These are phyloP conservation scores for Nematocida major DNA, from an alignment of 371 early-diverging fungal genomes.

Conservation along the genomic window DNA sequence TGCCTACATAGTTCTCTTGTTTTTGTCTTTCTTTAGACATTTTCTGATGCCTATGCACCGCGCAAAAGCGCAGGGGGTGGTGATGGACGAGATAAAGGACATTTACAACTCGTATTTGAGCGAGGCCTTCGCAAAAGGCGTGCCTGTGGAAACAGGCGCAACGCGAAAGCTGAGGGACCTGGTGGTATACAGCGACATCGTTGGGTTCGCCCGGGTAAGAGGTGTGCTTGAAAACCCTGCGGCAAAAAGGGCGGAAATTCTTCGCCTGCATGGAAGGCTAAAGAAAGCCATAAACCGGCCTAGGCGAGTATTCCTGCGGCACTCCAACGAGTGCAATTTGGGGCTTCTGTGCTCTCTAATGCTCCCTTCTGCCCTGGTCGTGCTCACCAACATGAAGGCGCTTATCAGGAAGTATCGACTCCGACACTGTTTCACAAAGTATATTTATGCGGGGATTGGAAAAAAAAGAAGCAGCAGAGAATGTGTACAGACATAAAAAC, in stretches of 20 bases:
- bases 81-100: not conserved
- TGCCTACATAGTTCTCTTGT: not conserved
- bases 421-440: slow-evolving; percentile 40
- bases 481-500: no score
- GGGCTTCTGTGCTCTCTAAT: slow-evolving; percentile 25
- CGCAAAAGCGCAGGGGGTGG: not conserved
- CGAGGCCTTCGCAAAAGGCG: not conserved
- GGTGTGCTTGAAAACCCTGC: not conserved
- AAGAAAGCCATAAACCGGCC: slow-evolving; percentile 2
- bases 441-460: slow-evolving; percentile 20
- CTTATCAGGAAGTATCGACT: slow-evolving; percentile 18
- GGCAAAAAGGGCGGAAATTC: not conserved
- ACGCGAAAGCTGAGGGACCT: slow-evolving; percentile 15
- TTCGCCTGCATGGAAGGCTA: not conserved
- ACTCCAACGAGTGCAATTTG: slow-evolving; percentile 30
- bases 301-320: not conserved
- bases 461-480: not conserved
- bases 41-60: not conserved
- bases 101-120: not conserved
- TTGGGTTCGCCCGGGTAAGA: not conserved
- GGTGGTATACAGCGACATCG: slow-evolving; percentile 22
- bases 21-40: not conserved
- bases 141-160: not conserved
- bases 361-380: not conserved
- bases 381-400: slow-evolving; percentile 16